Percentiles rank a stretch among this genome's conserved stretches.
phyloP scores from a whole-genome alignment of 202 grass and related monocot species.

The Dendrocalamus latiflorus region DNA sequence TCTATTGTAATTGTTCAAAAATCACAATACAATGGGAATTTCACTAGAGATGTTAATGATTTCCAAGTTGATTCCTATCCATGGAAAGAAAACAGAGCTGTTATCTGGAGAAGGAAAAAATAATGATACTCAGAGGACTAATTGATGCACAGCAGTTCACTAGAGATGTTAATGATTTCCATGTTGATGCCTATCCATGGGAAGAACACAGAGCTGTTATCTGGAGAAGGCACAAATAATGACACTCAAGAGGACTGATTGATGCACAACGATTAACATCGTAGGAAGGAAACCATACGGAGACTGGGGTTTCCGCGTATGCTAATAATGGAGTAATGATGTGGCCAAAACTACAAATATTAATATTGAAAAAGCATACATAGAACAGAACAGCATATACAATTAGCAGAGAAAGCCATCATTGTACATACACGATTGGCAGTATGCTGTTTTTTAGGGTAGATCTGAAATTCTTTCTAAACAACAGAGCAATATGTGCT shows the following conservation, averaged over 20 bases:
- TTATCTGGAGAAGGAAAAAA: too few species aligned
- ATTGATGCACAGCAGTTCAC: too few species aligned
- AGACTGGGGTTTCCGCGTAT: not conserved
- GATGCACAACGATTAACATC: not conserved
- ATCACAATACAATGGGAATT: not conserved
- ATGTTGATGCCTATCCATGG: not conserved
- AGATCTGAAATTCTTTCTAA: not conserved
- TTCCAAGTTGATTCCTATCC: not conserved
- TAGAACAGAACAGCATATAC: not conserved
- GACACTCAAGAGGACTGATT: not conserved
- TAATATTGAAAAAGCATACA: not conserved
- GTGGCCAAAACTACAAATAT: not conserved
- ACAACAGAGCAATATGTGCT: not conserved
- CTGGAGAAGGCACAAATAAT: not conserved
- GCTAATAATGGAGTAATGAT: not conserved
- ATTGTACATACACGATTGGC: not conserved
- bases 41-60: not conserved
- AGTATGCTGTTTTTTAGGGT: conserved; percentile 18
- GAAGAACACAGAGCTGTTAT: not conserved
- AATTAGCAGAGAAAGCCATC: not conserved
- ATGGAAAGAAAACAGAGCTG: too few species aligned
- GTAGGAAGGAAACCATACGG: not conserved
- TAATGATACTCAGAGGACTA: too few species aligned
- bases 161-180: too few species aligned
- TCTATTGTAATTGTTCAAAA: not conserved